Conservation (phyloP, 2,329 filamentous ascomycete species). For the Neofusicoccum parvum region DNA sequence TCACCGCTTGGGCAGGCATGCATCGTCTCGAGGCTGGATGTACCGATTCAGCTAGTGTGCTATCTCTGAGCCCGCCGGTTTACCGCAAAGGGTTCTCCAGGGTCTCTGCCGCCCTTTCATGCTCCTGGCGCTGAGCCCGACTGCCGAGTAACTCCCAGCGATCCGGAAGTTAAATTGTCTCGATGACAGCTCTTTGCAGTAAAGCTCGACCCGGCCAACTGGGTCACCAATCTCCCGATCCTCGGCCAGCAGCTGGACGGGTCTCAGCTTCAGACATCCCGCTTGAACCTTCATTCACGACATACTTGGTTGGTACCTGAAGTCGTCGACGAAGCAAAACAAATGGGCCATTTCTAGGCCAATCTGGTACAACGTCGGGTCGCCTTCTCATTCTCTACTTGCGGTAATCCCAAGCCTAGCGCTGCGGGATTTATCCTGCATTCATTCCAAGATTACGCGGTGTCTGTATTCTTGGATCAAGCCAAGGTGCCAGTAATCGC, state of each 20-base stretch:
- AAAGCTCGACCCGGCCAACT: not conserved
- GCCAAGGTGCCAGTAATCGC: not conserved
- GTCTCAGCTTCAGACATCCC: not conserved
- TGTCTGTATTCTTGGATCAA: not conserved
- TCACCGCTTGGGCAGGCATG: constrained; percentile 11
- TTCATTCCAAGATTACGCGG: not conserved
- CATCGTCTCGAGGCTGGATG: not conserved
- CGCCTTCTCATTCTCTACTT: not conserved
- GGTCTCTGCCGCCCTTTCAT: not conserved
- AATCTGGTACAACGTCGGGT: not conserved
- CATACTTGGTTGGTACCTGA: not conserved
- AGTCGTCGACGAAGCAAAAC: not conserved
- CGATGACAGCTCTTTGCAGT: not conserved
- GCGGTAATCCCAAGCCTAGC: not conserved
- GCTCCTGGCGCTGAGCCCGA: not conserved
- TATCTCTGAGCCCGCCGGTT: not conserved
- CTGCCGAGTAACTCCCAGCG: not conserved
- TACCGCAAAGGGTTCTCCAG: not conserved
- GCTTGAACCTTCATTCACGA: not conserved
- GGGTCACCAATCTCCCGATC: not conserved
- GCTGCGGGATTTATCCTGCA: not conserved
- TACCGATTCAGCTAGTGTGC: not conserved
- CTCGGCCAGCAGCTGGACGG: not conserved
- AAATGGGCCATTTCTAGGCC: not conserved
- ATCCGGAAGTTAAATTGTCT: constrained; percentile 2